Base-by-base conservation (phyloP, 2,329 filamentous ascomycete species). In the Neopestalotiopsis sp. region DNA sequence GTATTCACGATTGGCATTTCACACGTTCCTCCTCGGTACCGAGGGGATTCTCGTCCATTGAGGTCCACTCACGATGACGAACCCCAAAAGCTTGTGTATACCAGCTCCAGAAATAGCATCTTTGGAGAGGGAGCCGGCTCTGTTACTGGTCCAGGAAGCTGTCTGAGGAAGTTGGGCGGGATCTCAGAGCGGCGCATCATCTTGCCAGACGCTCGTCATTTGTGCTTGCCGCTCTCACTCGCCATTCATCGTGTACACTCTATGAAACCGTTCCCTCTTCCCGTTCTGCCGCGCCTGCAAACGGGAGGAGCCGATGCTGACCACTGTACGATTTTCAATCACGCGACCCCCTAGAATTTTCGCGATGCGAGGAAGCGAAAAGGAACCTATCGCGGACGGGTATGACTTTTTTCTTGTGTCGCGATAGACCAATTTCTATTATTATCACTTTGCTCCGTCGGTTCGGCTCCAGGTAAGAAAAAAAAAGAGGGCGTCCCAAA, bases 271-370 rank as follows among this genome's bases (percentile, higher is more conserved):
- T 38, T 38, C 42, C 42, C 13, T 49, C n/a, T 4, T 10, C n/a
- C 20, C 17, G 45, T 20, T 53, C 45, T 53, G 45, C 45, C 45
- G 45, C 45, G 17, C 17, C 45, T 20, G 17, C 6, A 24, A 53
- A 20, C 45, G 45, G 45, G 45, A 53, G 45, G 45, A 53, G n/a
- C 45, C 45, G 45, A 53, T 53, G 45, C 45, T 53, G 45, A 53
- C 45, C 45, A 53, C 6, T 53, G 24, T 17, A 9, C 14, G 14
- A 20, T 20, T 28, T 28, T 28, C n/a, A 53, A 53, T 20, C 45
- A 53, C 45, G 45, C 45, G 45, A 53, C 45, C 14, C 34, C 34
- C 10, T 38, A 38, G 10, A n/a, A 1, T 28, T 28, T 28, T 9
- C 17, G 17, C 6, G 45, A 53, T 24, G 45, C 45, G 45, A 53